Conservation (phyloP, 2,329 filamentous ascomycete species). For the Diaporthe vaccinii region DNA sequence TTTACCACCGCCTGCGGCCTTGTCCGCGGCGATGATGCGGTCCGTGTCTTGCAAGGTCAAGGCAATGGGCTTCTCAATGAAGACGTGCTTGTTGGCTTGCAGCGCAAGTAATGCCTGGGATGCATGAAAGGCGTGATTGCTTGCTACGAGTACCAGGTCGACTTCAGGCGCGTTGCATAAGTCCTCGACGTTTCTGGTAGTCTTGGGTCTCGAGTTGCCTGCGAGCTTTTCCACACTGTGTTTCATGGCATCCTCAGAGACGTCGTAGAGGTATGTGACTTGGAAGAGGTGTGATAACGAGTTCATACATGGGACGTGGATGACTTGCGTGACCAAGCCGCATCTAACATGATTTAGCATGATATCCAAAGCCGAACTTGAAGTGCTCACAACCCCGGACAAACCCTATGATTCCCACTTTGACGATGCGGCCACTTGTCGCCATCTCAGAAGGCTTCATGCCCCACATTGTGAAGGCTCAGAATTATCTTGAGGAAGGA, state of each 20-base stretch:
- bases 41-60: slow-evolving; percentile 61
- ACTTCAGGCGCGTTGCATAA: slow-evolving; percentile 59
- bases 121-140: slow-evolving; percentile 68
- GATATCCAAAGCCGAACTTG: not conserved
- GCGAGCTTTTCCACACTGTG: slow-evolving; percentile 47
- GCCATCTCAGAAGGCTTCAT: not conserved
- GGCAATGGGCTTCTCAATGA: slow-evolving; percentile 72
- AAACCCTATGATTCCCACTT: slow-evolving; percentile 21
- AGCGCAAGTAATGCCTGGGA: slow-evolving; percentile 65
- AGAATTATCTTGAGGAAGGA: not conserved
- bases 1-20: slow-evolving; percentile 51
- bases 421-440: not conserved
- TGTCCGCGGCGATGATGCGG: slow-evolving; percentile 64
- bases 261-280: slow-evolving; percentile 65
- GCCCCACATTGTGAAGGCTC: slow-evolving; percentile 13
- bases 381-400: not conserved
- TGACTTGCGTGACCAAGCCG: slow-evolving; percentile 54
- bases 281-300: slow-evolving; percentile 59
- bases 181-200: slow-evolving; percentile 55
- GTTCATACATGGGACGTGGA: slow-evolving; percentile 65
- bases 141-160: slow-evolving; percentile 47
- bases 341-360: slow-evolving; percentile 11
- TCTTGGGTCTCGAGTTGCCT: slow-evolving; percentile 43
- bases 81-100: slow-evolving; percentile 65
- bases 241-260: slow-evolving; percentile 53